Evolutionary conservation across 768 basidiomycete genomes (phyloP), one percentile per base, ranked within the genome.

Genomic region (Collybia sp.): DNA sequence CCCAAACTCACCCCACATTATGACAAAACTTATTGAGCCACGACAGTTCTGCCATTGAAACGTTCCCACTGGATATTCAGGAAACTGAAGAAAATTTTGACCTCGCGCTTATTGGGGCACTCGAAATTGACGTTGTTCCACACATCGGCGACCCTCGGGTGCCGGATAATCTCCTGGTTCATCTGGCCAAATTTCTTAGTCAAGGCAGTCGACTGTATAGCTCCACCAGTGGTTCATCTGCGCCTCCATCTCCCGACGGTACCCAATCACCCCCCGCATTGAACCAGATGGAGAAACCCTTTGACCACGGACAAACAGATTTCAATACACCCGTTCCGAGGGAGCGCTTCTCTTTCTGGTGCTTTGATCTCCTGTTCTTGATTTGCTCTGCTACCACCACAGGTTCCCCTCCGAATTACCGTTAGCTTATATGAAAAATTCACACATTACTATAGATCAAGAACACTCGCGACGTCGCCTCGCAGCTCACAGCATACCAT

Each of bases 321-420:
- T 62, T 66, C 9, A 79, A 78, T 0, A 58, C 66, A 12, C 60
- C 80, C 17, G 67, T 85, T 20, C 84, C 86, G 1, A 70, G 92
- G 33, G 93, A 94, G 60, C 75, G 90, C 6, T 94, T 94, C 59
- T 84, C 88, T 6, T 93, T 90, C 66, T 94, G 92, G 92, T 93
- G 88, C 58, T 85, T 94, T 46, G 92, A 95, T 56, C 66, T 93
- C 10, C 60, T 95, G 30, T 93, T 94, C 62, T 59, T 87, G 52
- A 72, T 93, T 25, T 93, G 88, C 55, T 86, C 88, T 0, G 67
- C 82, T 54, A 68, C 71, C 1, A 79, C 77, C 1, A 73, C 70
- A 64, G 85, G 88, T 84, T 8, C n/a, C 25, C 4, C 25, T 8
- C 25, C 25, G 8, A 25, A 25, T 25, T 25, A 48, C 20, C 68